Evolutionary conservation across 306 rosid genomes (phyloP), one percentile per base, ranked within the genome.

Genomic region (Prunus davidiana): DNA sequence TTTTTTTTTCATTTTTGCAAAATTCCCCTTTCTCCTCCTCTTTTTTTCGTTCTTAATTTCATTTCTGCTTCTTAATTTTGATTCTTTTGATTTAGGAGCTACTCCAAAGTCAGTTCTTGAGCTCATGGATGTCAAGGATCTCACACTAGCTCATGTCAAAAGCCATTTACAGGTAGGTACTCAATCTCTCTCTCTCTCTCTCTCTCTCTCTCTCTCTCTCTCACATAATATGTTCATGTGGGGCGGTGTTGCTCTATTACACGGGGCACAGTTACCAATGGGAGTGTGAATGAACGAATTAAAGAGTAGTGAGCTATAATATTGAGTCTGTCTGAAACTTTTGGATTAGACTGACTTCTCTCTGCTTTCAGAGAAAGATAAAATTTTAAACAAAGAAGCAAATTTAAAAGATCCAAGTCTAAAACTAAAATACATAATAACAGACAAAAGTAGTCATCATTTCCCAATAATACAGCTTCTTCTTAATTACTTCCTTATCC

Each of bases 111-210:
- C 97, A 25, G 94, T 94, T 65, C 65, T 94, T 80, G 97, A 90
- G 83, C 93, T 94, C 45, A 94, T 94, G 98, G 98, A 90, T 87
- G 98, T 87, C 70, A 93, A 93, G 84, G 98, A 93, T 85, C 94
- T 93, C 64, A 93, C 97, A 55, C 89, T 93, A 9, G 96, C 98
- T 82, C 98, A 93, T 87, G 98, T 93, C 8, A 93, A 93, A 87
- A 93, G 98, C 76, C 98, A 93, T 85, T 90, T 93, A 67, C 98
- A 93, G 98, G 98, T 93, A 87, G 79, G 69, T 81, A 89, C 2
- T 13, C 8, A 1, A 1, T 61, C 18, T 43, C 3, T 16, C 7
- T 50, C 16, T 55, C 16, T 66, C 20, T 78, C n/a, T 72, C 12
- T 75, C 18, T 72, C 57, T 63, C 41, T 60, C 19, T 71, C 12